Conservation (phyloP, 352 stramenopile genomes). For the Phytophthora tubulina region DNA sequence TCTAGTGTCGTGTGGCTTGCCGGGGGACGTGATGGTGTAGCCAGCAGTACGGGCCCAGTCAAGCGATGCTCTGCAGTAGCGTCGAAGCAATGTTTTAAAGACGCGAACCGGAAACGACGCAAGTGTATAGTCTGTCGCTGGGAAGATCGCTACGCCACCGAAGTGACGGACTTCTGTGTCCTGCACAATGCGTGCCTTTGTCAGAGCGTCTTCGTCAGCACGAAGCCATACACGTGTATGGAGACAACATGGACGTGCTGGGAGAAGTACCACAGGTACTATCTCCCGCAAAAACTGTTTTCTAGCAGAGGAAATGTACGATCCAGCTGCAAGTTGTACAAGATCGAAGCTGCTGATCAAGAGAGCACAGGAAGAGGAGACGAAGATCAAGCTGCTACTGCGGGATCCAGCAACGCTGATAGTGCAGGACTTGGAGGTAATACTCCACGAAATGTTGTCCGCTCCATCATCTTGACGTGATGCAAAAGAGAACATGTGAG, state of each 20-base stretch:
- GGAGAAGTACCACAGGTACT: conserved; percentile 7
- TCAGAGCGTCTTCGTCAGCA: background rate
- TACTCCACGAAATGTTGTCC: too few relatives aligned
- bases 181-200: background rate
- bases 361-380: too few relatives aligned
- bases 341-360: too few relatives aligned
- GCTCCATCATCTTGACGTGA: too few relatives aligned
- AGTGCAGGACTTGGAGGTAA: too few relatives aligned
- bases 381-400: too few relatives aligned
- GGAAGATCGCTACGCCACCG: too few relatives aligned
- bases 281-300: conserved; percentile 1
- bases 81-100: conserved; percentile 7
- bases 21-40: background rate
- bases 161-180: too few relatives aligned
- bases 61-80: conserved; percentile 6
- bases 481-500: too few relatives aligned
- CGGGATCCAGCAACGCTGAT: too few relatives aligned
- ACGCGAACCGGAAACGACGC: conserved; percentile 12
- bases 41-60: background rate
- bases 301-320: background rate
- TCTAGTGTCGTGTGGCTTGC: background rate
- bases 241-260: conserved; percentile 3
- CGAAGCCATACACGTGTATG: background rate
- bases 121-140: background rate
- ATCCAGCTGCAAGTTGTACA: background rate